phyloP scores from a whole-genome alignment of 352 stramenopile genomes.

The Ophiocytium majus region DNA sequence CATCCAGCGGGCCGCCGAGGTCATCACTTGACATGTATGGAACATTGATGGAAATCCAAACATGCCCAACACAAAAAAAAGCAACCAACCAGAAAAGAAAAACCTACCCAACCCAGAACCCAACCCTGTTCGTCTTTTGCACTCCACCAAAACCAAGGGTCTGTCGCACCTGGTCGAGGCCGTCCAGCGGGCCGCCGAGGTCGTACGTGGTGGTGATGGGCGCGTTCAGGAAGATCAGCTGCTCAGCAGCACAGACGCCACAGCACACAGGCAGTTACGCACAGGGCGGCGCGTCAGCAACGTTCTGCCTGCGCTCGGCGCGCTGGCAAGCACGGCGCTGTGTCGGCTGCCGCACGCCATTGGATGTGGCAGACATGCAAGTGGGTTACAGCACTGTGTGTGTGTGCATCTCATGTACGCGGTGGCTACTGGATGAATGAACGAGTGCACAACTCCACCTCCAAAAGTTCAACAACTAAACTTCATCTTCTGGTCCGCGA shows the following conservation, averaged over 20 bases:
- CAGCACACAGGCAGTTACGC: no score
- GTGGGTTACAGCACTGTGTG: no score
- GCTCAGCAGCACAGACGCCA: slow-evolving; percentile 17
- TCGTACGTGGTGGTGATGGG: slow-evolving; percentile 68
- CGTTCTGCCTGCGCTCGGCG: no score
- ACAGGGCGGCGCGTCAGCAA: no score
- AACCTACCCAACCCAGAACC: neutral
- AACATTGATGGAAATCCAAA: neutral
- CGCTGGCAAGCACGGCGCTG: no score
- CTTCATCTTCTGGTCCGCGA: slow-evolving; percentile 67
- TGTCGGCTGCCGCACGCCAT: neutral
- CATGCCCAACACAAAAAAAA: neutral
- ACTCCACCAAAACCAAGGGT: neutral
- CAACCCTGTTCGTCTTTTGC: neutral
- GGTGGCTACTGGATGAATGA: no score
- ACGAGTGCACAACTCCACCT: no score
- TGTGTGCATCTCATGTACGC: no score
- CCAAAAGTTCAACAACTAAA: no score
- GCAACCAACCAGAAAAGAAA: neutral
- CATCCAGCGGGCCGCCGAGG: no score
- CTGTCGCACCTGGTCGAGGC: slow-evolving; percentile 38
- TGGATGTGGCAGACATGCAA: no score
- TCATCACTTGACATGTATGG: no score
- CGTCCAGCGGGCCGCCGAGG: slow-evolving; percentile 59
- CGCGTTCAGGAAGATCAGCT: slow-evolving; percentile 68